Evolutionary conservation across 177 flowering plant species (phyloP), one percentile per base, ranked within the genome.

Genomic region (Telopea speciosissima): DNA sequence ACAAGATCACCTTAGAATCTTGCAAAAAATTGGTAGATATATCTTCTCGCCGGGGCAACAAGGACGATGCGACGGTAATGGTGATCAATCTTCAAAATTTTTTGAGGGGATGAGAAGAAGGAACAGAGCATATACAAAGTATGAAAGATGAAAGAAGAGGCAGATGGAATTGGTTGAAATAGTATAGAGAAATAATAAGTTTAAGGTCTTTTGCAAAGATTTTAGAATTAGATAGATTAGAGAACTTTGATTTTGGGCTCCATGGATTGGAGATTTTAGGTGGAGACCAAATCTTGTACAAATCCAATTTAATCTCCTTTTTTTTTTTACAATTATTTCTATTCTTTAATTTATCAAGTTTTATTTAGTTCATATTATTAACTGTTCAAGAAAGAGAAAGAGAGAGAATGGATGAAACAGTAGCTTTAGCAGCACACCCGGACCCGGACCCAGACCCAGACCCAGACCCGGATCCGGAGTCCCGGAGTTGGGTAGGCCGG

Each of bases 31-130:
- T 88, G 59, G 80, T 83, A 31, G 81, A 84, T n/a, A 62, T 82
- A 3, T 76, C 91, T 67, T 76, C 66, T 26, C 67, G 80, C 12
- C 77, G 90, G 77, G 90, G 90, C 60, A 76, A 70, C 73, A 68
- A 28, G 49, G 91, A 87, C 74, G 91, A 87, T 67, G 81, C 83
- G 10, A 85, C 84, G n/a, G 86, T 87, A 1, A 85, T 87, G 84
- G 70, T 83, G 28, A 75, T 87, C 66, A 28, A 82, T 49, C 82
- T 87, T 24, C 71, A 68, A 28, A 76, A 65, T 25, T 84, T 80
- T 49, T 3, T 7, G n/a, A 19, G 8, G 49, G 2, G 14, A 9
- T 13, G 49, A 44, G 49, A 9, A 49, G 54, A 49, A 49, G 19
- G 54, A 49, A 49, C 19, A 3, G 40, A n/a, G n/a, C n/a, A n/a